A percentile compares a stretch with the other conserved stretches of the same genome.
Evolutionary conservation across 1,284 basidiomycete species (phyloP).

Genomic region (Coriolopsis trogii): DNA sequence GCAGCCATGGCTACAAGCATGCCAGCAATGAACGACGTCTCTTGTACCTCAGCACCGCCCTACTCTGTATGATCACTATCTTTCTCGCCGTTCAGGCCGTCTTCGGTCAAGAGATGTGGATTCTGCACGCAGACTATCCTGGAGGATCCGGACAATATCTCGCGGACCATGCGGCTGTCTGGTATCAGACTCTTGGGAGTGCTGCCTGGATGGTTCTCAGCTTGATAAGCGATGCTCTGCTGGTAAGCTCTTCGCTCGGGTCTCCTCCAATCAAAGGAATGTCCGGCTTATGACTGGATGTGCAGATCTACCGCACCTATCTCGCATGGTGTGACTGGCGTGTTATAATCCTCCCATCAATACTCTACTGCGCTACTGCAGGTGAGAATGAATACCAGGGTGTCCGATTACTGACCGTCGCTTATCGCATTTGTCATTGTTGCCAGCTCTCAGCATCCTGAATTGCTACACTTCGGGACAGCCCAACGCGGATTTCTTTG

Average conservation of each 20-base stretch:
- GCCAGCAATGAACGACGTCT: too few relatives aligned
- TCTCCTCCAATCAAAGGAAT: too few relatives aligned
- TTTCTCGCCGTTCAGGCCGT: slow-evolving; percentile 8
- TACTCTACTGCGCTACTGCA: slow-evolving; percentile 1
- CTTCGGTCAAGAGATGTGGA: slow-evolving; percentile 24
- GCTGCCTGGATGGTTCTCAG: slow-evolving; percentile 9
- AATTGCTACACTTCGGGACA: neutral
- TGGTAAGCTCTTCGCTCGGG: slow-evolving; percentile 7
- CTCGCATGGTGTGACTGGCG: slow-evolving; percentile 10
- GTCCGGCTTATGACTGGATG: too few relatives aligned
- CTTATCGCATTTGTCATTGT: neutral
- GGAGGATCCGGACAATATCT: slow-evolving; percentile 15
- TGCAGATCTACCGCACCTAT: slow-evolving; percentile 17
- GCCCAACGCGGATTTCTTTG: slow-evolving; percentile 5
- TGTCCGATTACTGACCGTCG: neutral
- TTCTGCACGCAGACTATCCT: slow-evolving; percentile 15
- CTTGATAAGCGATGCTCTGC: slow-evolving; percentile 11
- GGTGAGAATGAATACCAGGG: neutral
- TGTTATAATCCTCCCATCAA: neutral
- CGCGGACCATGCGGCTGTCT: slow-evolving; percentile 12
- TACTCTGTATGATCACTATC: slow-evolving; percentile 18
- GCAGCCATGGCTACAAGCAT: slow-evolving; percentile 9
- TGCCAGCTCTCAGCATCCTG: slow-evolving; percentile 8
- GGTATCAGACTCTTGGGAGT: slow-evolving; percentile 21
- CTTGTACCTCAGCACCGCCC: slow-evolving; percentile 16